phyloP scores from a whole-genome alignment of 495 filamentous ascomycete species.

The Eremomyces bilateralis region DNA sequence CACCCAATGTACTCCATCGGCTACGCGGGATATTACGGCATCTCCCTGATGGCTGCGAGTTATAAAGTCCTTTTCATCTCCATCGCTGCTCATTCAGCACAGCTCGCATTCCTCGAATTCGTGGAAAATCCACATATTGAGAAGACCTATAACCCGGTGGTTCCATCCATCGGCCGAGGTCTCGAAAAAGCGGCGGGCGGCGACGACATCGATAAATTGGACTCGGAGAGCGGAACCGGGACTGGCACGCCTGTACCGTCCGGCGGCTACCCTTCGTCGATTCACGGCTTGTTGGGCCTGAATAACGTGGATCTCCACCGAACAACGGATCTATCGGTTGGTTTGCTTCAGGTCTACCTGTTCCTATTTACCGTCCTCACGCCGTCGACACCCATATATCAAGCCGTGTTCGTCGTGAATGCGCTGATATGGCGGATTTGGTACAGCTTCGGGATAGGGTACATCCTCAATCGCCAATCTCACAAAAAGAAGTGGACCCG shows the following conservation, averaged over 20 bases:
- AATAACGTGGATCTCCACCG: slow-evolving; percentile 74
- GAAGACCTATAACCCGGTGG: slow-evolving; percentile 85
- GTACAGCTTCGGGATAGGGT: slow-evolving; percentile 77
- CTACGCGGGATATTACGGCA: slow-evolving; percentile 94
- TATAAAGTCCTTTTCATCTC: slow-evolving; percentile 95
- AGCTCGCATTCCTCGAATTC: slow-evolving; percentile 73
- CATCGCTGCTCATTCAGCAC: slow-evolving; percentile 79
- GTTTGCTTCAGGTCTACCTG: slow-evolving; percentile 54
- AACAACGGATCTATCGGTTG: slow-evolving; percentile 56
- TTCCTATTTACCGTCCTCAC: slow-evolving; percentile 49
- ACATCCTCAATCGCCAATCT: slow-evolving; percentile 67
- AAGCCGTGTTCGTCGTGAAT: slow-evolving; percentile 58
- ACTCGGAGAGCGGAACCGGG: slow-evolving; percentile 9
- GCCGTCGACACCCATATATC: slow-evolving; percentile 50
- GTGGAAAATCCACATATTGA: slow-evolving; percentile 98
- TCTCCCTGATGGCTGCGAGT: slow-evolving; percentile 95
- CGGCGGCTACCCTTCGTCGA: slow-evolving; percentile 31
- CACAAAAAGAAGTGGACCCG: slow-evolving; percentile 81
- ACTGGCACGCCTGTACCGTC: too few relatives aligned
- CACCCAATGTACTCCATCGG: slow-evolving; percentile 99
- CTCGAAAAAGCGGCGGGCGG: neutral
- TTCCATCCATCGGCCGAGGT: slow-evolving; percentile 21
- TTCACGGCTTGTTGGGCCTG: slow-evolving; percentile 63
- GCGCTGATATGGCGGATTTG: slow-evolving; percentile 72
- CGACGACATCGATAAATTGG: slow-evolving; percentile 2